Evolutionary conservation across 108 stramenopile species (phyloP).

Genomic region (Cyclotella choctawhatcheeana): DNA sequence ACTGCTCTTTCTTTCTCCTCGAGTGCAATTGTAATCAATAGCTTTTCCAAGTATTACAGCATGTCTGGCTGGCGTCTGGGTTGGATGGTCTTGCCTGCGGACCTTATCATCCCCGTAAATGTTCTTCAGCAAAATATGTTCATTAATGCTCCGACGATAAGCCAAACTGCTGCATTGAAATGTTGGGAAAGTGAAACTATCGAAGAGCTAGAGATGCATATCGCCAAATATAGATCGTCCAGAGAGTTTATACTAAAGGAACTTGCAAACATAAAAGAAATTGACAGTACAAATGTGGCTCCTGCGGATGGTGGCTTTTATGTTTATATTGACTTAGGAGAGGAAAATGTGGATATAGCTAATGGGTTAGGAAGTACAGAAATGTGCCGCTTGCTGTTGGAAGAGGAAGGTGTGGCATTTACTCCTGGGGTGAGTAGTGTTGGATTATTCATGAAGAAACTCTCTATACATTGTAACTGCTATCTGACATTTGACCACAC

Average conservation of each 20-base stretch:
- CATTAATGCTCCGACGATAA: conserved; percentile 93
- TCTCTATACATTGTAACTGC: neutral
- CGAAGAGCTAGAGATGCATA: conserved; percentile 79
- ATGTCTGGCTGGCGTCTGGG: conserved; percentile 96
- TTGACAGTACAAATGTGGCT: conserved; percentile 62
- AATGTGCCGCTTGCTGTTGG: conserved; percentile 73
- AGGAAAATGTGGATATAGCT: conserved; percentile 55
- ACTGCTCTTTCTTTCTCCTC: conserved; percentile 78
- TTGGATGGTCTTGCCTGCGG: conserved; percentile 88
- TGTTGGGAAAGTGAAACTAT: conserved; percentile 82
- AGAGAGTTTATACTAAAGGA: conserved; percentile 66
- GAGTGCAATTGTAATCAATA: conserved; percentile 88
- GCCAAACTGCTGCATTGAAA: conserved; percentile 84
- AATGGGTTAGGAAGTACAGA: conserved; percentile 60
- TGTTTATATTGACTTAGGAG: conserved; percentile 86
- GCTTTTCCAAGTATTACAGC: conserved; percentile 94
- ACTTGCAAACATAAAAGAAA: conserved; percentile 50
- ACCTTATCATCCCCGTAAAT: conserved; percentile 74
- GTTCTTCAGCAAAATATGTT: conserved; percentile 93
- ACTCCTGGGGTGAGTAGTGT: conserved; percentile 69
- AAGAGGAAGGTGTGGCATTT: conserved; percentile 86
- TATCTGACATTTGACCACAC: no score
- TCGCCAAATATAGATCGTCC: conserved; percentile 71
- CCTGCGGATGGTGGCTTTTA: conserved; percentile 94
- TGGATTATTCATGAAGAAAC: neutral